Conservation (phyloP, 2,329 filamentous ascomycete genomes). For the Canariomyces notabilis region DNA sequence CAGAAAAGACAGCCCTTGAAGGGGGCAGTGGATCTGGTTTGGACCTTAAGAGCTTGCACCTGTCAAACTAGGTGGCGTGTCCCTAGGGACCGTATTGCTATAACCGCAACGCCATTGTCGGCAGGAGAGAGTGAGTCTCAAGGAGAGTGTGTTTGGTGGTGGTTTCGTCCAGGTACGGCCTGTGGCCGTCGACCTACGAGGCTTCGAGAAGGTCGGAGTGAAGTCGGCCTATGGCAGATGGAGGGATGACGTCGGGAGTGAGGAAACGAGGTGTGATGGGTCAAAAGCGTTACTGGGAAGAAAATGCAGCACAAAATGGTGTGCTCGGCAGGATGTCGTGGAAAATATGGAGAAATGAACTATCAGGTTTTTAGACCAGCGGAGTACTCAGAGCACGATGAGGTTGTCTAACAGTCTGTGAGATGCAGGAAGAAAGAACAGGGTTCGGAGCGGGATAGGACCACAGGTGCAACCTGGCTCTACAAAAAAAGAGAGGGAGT, state of each 20-base stretch:
- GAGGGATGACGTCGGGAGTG: conserved; percentile 15
- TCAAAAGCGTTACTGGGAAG: not conserved
- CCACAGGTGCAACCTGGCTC: conserved; percentile 3
- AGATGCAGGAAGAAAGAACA: conserved; percentile 11
- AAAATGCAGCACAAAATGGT: conserved; percentile 7
- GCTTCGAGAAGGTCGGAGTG: conserved; percentile 5
- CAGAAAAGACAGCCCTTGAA: conserved; percentile 12
- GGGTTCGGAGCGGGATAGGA: conserved; percentile 11
- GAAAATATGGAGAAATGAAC: conserved; percentile 22
- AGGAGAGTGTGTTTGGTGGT: conserved; percentile 17
- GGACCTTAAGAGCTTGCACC: conserved; percentile 21
- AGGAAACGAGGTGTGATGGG: not conserved
- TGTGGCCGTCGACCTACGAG: conserved; percentile 12
- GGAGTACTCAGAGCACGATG: conserved; percentile 17
- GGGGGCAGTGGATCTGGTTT: conserved; percentile 25
- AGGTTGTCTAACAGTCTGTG: conserved; percentile 11
- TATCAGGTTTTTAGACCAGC: conserved; percentile 25
- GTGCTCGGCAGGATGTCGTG: not conserved
- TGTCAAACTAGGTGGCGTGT: conserved; percentile 31
- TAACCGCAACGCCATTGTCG: conserved; percentile 29
- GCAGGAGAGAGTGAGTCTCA: conserved; percentile 3
- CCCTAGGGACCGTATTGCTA: conserved; percentile 40
- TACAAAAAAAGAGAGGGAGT: conserved; percentile 5
- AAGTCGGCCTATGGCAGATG: conserved; percentile 6
- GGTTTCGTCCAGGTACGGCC: conserved; percentile 16